Evolutionary conservation across 1,139 yeast genomes (phyloP), one percentile per base, ranked within the genome.

Genomic region (Kodamaea arcana): DNA sequence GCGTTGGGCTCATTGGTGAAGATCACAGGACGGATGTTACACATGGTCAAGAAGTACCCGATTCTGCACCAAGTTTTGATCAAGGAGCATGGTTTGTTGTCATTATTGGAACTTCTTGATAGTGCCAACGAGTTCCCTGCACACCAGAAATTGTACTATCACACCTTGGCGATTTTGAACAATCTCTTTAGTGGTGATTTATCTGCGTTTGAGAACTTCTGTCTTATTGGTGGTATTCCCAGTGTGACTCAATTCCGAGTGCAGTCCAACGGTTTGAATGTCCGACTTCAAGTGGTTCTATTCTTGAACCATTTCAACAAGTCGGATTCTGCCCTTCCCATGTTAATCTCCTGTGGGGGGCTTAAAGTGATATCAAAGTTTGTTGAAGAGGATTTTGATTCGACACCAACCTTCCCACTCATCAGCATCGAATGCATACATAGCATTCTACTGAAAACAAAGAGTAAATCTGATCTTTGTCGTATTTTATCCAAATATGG

Each of bases 281-380:
- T 72, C 3, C 60, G 80, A 34, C 42, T 57, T 12, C 71, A 69
- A 44, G 75, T 76, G 6, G 73, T 69, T 1, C 51, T 54, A 26
- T 65, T 78, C 32, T 61, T 78, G 11, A 54, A 59, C 13, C 50
- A 65, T 6, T 62, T 72, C 32, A 52, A 61, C 16, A 47, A 52
- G 4, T 63, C 75, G 6, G 64, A 63, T 13, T 51, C 56, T 27
- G 69, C 74, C 1, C 49, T 77, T 18, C 66, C 72, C 4, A 65
- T 70, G 68, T 73, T 78, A 44, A 65, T 78, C 3, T 68, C 79
- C 3, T 65, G 78, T 46, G 83, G 83, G 9, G 83, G 83, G 0
- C 54, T 79, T 15, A 60, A 68, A 33, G 62, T 70, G n/a, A 53
- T 75, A 24, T 56, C 76, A 3, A 69, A 69, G 38, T 65, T 78